Conservation (phyloP, 2,329 filamentous ascomycete genomes). For the Penicillium polonicum region DNA sequence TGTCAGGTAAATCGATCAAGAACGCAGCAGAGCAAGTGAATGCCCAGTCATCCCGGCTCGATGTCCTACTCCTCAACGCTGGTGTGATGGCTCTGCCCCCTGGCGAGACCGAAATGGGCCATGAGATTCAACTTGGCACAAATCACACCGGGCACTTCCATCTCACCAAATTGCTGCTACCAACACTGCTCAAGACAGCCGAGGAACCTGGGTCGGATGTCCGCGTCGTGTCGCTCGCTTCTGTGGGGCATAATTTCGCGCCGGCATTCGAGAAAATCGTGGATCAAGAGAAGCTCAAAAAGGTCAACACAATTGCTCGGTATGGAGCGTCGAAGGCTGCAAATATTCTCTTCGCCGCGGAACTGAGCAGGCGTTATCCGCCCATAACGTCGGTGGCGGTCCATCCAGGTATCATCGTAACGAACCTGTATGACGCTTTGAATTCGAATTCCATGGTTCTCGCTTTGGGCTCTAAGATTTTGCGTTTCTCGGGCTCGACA, state of each 20-base stretch:
- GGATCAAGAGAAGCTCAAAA: constrained; percentile 31
- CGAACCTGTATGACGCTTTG: constrained; percentile 30
- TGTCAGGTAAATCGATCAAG: constrained; percentile 44
- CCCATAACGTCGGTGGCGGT: constrained; percentile 42
- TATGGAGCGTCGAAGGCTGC: constrained; percentile 50
- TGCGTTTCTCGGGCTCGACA: constrained; percentile 22
- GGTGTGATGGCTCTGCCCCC: constrained; percentile 44
- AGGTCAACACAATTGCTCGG: constrained; percentile 33
- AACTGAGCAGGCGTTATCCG: constrained; percentile 41
- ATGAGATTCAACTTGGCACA: constrained; percentile 42
- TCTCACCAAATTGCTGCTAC: constrained; percentile 37
- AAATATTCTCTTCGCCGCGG: constrained; percentile 47
- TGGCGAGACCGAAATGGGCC: constrained; percentile 35
- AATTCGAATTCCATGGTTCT: constrained; percentile 8
- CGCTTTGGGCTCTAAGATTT: constrained; percentile 10
- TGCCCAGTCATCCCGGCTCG: constrained; percentile 25
- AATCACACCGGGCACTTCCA: constrained; percentile 43
- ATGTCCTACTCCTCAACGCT: constrained; percentile 44
- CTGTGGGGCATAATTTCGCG: constrained; percentile 29
- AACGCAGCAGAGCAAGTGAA: constrained; percentile 37
- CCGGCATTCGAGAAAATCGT: constrained; percentile 31
- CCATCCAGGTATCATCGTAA: constrained; percentile 48
- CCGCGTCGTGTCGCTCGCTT: constrained; percentile 32
- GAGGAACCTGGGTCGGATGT: constrained; percentile 26
- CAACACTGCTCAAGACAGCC: constrained; percentile 29